phyloP scores from a whole-genome alignment of 2,329 filamentous ascomycete genomes.

The Talaromyces sp. region DNA sequence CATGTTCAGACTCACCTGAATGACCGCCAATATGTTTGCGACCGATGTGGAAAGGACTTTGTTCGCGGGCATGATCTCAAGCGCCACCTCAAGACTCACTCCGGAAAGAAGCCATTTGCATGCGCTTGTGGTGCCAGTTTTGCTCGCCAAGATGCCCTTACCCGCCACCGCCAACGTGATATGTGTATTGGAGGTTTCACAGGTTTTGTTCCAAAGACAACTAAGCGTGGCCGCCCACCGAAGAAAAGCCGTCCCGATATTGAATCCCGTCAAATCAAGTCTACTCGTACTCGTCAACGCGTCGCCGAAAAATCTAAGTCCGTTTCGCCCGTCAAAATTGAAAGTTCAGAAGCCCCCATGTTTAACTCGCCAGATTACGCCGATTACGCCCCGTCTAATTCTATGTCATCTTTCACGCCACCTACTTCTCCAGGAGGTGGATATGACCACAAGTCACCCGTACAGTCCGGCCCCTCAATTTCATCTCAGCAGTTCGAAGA shows the following conservation, averaged over 20 bases:
- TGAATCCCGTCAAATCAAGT: constrained; percentile 61
- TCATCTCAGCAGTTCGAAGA: constrained; percentile 42
- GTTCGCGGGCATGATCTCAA: constrained; percentile 97
- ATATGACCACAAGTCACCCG: constrained; percentile 42
- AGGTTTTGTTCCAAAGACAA: constrained; percentile 68
- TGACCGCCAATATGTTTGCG: constrained; percentile 92
- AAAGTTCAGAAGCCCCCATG: constrained; percentile 35
- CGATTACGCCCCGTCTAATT: constrained; percentile 47
- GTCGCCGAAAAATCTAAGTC: constrained; percentile 39
- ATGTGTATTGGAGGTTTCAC: constrained; percentile 97
- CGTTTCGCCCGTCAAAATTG: constrained; percentile 25
- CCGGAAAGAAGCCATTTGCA: constrained; percentile 90
- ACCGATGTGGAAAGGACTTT: constrained; percentile 91
- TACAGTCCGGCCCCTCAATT: constrained; percentile 38
- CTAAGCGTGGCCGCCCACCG: constrained; percentile 65
- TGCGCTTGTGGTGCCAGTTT: constrained; percentile 95
- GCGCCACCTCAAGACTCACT: constrained; percentile 96
- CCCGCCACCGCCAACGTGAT: constrained; percentile 88
- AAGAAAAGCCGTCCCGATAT: constrained; percentile 65
- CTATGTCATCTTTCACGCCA: constrained; percentile 51
- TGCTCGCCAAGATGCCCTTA: constrained; percentile 91
- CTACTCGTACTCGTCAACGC: constrained; percentile 54
- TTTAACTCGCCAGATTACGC: constrained; percentile 47
- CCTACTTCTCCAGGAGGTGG: constrained; percentile 49
- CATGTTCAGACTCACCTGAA: constrained; percentile 98